Conservation (phyloP, 148 eudicot genomes). For the Pouteria glomerata region DNA sequence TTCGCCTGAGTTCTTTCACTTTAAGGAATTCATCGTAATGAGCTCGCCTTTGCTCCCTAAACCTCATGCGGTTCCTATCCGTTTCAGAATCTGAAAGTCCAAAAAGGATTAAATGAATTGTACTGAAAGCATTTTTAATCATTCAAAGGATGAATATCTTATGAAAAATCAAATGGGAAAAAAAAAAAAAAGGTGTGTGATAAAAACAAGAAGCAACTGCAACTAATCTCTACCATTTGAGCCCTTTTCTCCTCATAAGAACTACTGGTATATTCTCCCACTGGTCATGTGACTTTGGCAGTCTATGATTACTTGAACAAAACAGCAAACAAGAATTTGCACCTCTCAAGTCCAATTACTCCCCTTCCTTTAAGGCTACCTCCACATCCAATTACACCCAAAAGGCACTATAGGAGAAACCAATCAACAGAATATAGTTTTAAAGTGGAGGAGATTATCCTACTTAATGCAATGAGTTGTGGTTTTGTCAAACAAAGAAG, state of each 20-base stretch:
- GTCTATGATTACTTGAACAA: too few species aligned
- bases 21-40: conserved; percentile 83
- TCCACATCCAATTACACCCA: neutral
- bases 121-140: neutral
- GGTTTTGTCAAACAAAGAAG: neutral
- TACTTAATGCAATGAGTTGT: neutral
- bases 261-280: too few species aligned
- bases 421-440: neutral
- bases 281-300: too few species aligned
- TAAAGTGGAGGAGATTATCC: neutral
- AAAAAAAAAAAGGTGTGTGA: too few species aligned
- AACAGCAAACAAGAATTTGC: too few species aligned
- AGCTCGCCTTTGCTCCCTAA: conserved; percentile 77
- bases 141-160: neutral
- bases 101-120: neutral
- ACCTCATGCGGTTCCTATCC: conserved; percentile 40
- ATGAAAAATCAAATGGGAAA: too few species aligned
- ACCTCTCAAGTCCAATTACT: neutral
- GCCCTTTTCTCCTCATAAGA: too few species aligned
- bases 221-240: too few species aligned
- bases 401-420: neutral
- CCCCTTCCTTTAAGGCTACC: neutral
- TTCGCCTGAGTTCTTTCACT: conserved; percentile 70
- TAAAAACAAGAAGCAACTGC: too few species aligned
- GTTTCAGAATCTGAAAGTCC: conserved; percentile 37